Conservation (phyloP, 2,329 filamentous ascomycete species). For the Alternaria brassicicola region DNA sequence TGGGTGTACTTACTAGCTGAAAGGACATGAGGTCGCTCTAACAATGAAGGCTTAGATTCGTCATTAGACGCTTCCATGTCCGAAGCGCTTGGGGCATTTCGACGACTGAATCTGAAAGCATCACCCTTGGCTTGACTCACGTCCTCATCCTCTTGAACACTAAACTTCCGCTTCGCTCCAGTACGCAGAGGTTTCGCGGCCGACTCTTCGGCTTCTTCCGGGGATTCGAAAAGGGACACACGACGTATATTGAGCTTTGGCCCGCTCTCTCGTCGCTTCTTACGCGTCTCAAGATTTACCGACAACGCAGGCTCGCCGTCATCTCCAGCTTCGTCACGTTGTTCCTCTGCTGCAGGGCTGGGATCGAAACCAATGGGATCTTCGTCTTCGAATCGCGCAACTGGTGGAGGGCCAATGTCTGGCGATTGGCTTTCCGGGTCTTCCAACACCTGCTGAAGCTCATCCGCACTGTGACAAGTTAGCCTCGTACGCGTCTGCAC, state of each 20-base stretch:
- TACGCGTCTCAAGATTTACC: slow-evolving; percentile 59
- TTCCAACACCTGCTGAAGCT: slow-evolving; percentile 62
- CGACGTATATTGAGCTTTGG: slow-evolving; percentile 52
- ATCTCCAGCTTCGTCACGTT: slow-evolving; percentile 39
- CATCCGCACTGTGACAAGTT: slow-evolving; percentile 58
- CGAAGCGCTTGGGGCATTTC: slow-evolving; percentile 24
- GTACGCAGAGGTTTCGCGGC: slow-evolving; percentile 47
- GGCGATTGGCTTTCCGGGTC: slow-evolving; percentile 66
- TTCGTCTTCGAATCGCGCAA: slow-evolving; percentile 59
- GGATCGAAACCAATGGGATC: slow-evolving; percentile 56
- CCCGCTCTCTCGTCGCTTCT: slow-evolving; percentile 59
- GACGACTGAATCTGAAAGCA: slow-evolving; percentile 57
- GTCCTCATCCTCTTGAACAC: slow-evolving; percentile 58
- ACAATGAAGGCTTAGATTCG: slow-evolving; percentile 25
- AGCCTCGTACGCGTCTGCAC: slow-evolving; percentile 12
- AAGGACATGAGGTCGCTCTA: slow-evolving; percentile 48
- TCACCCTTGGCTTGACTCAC: slow-evolving; percentile 40
- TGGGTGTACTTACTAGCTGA: slow-evolving; percentile 50
- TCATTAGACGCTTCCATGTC: slow-evolving; percentile 26
- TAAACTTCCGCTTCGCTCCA: slow-evolving; percentile 64
- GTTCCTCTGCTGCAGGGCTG: slow-evolving; percentile 29
- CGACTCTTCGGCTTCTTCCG: slow-evolving; percentile 40
- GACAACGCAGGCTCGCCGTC: slow-evolving; percentile 49
- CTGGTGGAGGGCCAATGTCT: slow-evolving; percentile 67
- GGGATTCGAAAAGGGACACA: slow-evolving; percentile 52